A percentile compares a stretch with the other conserved stretches of the same genome.
These are phyloP conservation scores for Zychaea mexicana DNA, from an alignment of 371 early-diverging fungal species.

Conservation along the genomic window DNA sequence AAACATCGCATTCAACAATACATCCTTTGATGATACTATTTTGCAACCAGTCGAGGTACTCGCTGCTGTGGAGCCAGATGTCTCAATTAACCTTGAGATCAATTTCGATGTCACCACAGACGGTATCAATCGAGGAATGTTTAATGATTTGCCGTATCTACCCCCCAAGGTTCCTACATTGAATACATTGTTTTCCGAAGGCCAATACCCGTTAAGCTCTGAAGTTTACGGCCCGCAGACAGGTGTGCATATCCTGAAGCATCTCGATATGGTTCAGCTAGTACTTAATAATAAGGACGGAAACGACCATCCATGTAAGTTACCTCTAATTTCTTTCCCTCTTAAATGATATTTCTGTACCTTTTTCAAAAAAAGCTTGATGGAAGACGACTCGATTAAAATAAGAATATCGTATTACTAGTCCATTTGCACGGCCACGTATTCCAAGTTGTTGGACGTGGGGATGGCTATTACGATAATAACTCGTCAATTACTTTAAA, in stretches of 20 bases:
- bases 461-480: slow-evolving; percentile 40
- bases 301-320: slow-evolving; percentile 64
- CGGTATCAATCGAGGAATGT: slow-evolving; percentile 74
- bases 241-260: slow-evolving; percentile 49
- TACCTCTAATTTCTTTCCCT: no score
- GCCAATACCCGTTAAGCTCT: slow-evolving; percentile 40
- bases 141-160: slow-evolving; percentile 71
- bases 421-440: slow-evolving; percentile 84
- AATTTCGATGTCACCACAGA: slow-evolving; percentile 65
- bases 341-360: no score
- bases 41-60: slow-evolving; percentile 41
- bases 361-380: no score
- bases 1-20: slow-evolving; percentile 26
- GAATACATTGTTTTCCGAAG: slow-evolving; percentile 62
- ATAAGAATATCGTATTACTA: background rate
- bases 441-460: slow-evolving; percentile 71
- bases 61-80: slow-evolving; percentile 39
- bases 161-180: slow-evolving; percentile 66
- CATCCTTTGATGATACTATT: slow-evolving; percentile 47
- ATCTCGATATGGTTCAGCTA: slow-evolving; percentile 44
- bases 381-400: background rate
- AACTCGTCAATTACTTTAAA: slow-evolving; percentile 25
- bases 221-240: slow-evolving; percentile 65
- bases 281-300: slow-evolving; percentile 68
- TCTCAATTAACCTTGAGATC: slow-evolving; percentile 52